Percentiles rank a stretch among this genome's conserved stretches.
Conservation (phyloP, 129 eudicot genomes). For the Smallanthus sonchifolius region DNA sequence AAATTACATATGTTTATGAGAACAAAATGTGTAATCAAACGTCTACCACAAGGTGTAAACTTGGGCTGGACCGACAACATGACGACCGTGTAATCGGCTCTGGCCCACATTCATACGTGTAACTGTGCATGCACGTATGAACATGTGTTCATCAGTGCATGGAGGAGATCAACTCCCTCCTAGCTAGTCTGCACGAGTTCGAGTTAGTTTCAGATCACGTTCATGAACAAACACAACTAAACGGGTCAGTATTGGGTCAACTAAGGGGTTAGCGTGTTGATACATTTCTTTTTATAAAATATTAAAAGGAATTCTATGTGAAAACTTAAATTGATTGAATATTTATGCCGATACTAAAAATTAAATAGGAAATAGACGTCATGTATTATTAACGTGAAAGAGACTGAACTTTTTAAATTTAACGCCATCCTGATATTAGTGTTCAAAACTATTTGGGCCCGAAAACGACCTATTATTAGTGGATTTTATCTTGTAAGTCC, state of each 20-base stretch:
- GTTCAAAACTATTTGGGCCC: conserved; percentile 3
- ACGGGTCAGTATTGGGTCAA: neutral
- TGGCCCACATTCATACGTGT: too few relatives aligned
- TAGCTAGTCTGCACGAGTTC: neutral
- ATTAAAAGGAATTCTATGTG: neutral
- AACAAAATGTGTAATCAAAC: neutral
- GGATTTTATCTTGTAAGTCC: neutral
- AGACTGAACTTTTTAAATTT: conserved; percentile 9
- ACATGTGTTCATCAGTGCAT: neutral
- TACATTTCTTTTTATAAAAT: neutral
- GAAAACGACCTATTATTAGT: conserved; percentile 16
- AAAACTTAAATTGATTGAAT: neutral
- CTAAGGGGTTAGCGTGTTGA: neutral
- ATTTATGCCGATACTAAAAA: neutral
- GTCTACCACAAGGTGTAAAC: neutral
- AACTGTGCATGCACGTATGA: too few relatives aligned
- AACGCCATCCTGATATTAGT: neutral
- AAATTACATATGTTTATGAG: conserved; percentile 2
- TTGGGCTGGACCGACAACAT: neutral
- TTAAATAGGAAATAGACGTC: neutral
- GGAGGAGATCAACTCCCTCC: neutral
- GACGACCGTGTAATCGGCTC: neutral
- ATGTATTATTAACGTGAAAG: conserved; percentile 3
- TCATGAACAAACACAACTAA: neutral
- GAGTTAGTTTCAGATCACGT: neutral